phyloP scores from a whole-genome alignment of 495 filamentous ascomycete species.

The Penicillium waksmanii region DNA sequence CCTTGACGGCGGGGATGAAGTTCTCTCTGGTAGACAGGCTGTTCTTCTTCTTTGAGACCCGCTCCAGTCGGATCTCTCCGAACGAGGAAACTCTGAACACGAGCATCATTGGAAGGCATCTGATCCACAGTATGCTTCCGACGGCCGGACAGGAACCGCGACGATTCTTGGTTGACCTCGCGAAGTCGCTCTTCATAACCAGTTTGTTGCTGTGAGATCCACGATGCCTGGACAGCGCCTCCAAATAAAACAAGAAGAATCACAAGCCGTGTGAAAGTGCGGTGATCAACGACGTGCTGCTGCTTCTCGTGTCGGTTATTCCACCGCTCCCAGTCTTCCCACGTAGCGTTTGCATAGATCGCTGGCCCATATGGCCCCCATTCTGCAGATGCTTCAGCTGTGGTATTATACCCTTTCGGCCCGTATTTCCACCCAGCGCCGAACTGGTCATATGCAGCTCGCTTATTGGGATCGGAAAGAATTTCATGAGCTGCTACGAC shows the following conservation, averaged over 20 bases:
- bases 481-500: conserved; percentile 86
- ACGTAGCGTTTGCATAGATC: conserved; percentile 84
- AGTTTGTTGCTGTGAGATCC: conserved; percentile 60
- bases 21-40: conserved; percentile 40
- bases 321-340: conserved; percentile 98
- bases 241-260: conserved; percentile 68
- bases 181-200: conserved; percentile 65
- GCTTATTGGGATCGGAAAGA: conserved; percentile 79
- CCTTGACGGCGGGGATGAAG: conserved; percentile 25
- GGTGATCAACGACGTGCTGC: conserved; percentile 70
- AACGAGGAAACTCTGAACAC: conserved; percentile 73
- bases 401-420: conserved; percentile 25
- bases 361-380: conserved; percentile 40
- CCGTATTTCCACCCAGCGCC: conserved; percentile 77
- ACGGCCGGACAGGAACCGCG: conserved; percentile 61
- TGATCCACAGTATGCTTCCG: conserved; percentile 50
- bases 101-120: conserved; percentile 57
- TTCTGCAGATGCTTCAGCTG: conserved; percentile 16
- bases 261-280: conserved; percentile 71
- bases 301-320: conserved; percentile 64
- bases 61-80: conserved; percentile 61
- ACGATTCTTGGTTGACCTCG: conserved; percentile 63
- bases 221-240: conserved; percentile 66
- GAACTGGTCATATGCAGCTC: conserved; percentile 78
- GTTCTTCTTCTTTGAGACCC: conserved; percentile 49